Percentiles rank a stretch among this genome's conserved stretches.
phyloP scores from a whole-genome alignment of 1,139 yeast species.

The Yamadazyma membranifaciens region DNA sequence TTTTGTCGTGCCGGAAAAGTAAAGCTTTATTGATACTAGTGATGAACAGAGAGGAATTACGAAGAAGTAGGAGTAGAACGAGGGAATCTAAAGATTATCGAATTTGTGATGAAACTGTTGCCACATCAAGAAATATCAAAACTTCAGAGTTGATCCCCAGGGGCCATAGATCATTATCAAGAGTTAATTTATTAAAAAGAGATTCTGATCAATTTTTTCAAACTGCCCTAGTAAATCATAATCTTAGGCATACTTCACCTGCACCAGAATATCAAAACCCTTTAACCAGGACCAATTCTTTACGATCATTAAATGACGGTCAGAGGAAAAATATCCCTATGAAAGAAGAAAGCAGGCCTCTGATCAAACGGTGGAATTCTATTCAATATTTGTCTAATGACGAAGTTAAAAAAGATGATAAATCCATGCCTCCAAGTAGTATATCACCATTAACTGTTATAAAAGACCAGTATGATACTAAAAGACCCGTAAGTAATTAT shows the following conservation, averaged over 20 bases:
- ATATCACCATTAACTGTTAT: slow-evolving; percentile 31
- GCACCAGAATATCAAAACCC: slow-evolving; percentile 4
- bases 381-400: slow-evolving; percentile 14
- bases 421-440: slow-evolving; percentile 11
- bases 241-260: slow-evolving; percentile 8
- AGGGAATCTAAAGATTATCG: slow-evolving; percentile 13
- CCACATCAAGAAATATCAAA: slow-evolving; percentile 7
- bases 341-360: slow-evolving; percentile 17
- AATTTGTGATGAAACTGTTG: slow-evolving; percentile 12
- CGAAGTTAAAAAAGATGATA: slow-evolving; percentile 1
- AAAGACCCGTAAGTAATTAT: slow-evolving; percentile 19
- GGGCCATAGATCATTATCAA: slow-evolving; percentile 14
- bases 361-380: slow-evolving; percentile 26
- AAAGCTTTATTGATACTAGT: not conserved
- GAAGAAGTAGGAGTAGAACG: slow-evolving; percentile 10
- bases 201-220: slow-evolving; percentile 13
- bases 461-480: slow-evolving; percentile 29
- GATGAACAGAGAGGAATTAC: slow-evolving; percentile 3
- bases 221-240: slow-evolving; percentile 13
- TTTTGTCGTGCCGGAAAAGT: not conserved
- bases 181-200: slow-evolving; percentile 7
- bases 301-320: slow-evolving; percentile 4
- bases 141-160: slow-evolving; percentile 4
- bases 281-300: not conserved
- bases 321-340: slow-evolving; percentile 21